phyloP scores from a whole-genome alignment of 23 red algal genomes.

The Agarophyton chilense region DNA sequence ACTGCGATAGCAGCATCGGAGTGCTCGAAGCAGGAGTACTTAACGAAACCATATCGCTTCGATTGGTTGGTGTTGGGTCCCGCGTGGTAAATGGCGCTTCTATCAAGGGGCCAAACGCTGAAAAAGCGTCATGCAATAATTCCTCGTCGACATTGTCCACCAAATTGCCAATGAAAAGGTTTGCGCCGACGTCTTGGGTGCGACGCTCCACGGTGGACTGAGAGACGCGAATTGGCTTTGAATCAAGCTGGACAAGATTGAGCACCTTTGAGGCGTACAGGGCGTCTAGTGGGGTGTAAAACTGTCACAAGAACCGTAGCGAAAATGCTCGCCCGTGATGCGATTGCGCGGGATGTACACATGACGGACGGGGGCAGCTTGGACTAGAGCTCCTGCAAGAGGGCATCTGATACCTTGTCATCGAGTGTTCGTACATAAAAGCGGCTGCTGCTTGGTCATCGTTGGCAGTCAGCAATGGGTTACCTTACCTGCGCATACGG shows the following conservation, averaged over 20 bases:
- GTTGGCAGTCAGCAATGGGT: too few relatives aligned
- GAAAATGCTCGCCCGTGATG: slow-evolving; percentile 78
- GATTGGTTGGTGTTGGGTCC: slow-evolving; percentile 45
- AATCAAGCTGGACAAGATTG: slow-evolving; percentile 66
- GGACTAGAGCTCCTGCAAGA: slow-evolving; percentile 85
- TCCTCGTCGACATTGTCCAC: slow-evolving; percentile 84
- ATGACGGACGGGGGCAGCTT: slow-evolving; percentile 78
- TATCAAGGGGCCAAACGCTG: slow-evolving; percentile 77
- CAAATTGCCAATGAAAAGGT: slow-evolving; percentile 92
- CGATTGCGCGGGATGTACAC: slow-evolving; percentile 92
- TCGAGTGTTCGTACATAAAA: too few relatives aligned
- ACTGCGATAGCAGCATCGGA: slow-evolving; percentile 80
- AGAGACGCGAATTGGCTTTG: slow-evolving; percentile 75
- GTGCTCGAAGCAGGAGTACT: slow-evolving; percentile 75
- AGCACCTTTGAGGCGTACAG: slow-evolving; percentile 81
- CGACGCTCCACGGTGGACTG: slow-evolving; percentile 54
- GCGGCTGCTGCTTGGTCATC: too few relatives aligned
- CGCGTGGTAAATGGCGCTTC: slow-evolving; percentile 84
- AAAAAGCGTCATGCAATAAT: slow-evolving; percentile 79
- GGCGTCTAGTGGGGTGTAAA: slow-evolving; percentile 68
- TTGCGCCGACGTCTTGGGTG: slow-evolving; percentile 77
- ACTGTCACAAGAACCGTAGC: slow-evolving; percentile 90
- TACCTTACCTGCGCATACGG: too few relatives aligned
- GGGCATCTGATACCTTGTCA: slow-evolving; percentile 70
- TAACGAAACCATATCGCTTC: slow-evolving; percentile 83